Evolutionary conservation across 441 rosid genomes (phyloP).

Genomic region (Geranium incanum): DNA sequence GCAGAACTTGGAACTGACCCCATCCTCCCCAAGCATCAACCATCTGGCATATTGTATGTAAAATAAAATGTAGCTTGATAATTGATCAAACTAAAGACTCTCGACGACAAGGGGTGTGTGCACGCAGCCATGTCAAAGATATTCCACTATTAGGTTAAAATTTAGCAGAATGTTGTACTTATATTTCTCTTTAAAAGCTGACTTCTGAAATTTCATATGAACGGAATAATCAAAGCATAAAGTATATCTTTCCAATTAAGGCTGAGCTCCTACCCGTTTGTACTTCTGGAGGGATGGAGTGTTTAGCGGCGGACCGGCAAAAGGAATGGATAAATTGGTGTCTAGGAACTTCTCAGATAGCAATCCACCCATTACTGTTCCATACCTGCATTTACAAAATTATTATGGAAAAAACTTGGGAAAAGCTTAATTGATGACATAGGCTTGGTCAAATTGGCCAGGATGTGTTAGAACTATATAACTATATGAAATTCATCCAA

Average conservation of each 20-base stretch:
- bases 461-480: background rate
- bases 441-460: slow-evolving; percentile 1
- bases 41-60: slow-evolving; percentile 42
- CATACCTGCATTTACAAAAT: slow-evolving; percentile 51
- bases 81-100: slow-evolving; percentile 1
- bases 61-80: background rate
- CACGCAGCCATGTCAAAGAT: background rate
- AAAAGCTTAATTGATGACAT: slow-evolving; percentile 15
- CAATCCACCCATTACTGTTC: slow-evolving; percentile 92
- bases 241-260: background rate
- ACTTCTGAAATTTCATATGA: background rate
- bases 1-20: slow-evolving; percentile 72
- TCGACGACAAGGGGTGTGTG: background rate
- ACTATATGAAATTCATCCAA: background rate
- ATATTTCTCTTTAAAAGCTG: background rate
- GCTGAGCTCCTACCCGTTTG: slow-evolving; percentile 51
- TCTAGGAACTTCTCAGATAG: slow-evolving; percentile 88
- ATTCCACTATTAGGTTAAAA: background rate
- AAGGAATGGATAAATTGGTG: slow-evolving; percentile 74
- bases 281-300: slow-evolving; percentile 88
- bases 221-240: background rate
- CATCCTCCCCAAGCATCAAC: slow-evolving; percentile 99
- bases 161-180: background rate
- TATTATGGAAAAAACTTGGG: slow-evolving; percentile 6
- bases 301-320: slow-evolving; percentile 69